Evolutionary conservation across 768 basidiomycete species (phyloP).

Genomic region (Lentinus brumalis): DNA sequence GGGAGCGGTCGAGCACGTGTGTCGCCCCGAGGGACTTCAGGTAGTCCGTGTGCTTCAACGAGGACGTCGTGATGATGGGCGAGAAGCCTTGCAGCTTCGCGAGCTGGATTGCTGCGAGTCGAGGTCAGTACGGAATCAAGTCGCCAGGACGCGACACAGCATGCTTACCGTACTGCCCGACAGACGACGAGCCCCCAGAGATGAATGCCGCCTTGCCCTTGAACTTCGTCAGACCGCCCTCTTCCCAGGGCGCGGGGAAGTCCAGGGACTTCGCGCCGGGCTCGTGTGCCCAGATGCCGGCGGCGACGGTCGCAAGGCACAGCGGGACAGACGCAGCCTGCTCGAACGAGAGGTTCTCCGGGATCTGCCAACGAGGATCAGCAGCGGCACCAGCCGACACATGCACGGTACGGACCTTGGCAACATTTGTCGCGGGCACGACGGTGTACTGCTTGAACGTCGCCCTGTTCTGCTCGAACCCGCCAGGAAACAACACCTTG

Average conservation of each 20-base stretch:
- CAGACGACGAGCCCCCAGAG: slow-evolving; percentile 31
- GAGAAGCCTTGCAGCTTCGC: slow-evolving; percentile 18
- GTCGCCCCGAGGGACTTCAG: slow-evolving; percentile 23
- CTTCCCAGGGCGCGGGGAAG: slow-evolving; percentile 27
- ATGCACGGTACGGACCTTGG: slow-evolving; percentile 20
- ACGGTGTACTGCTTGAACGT: slow-evolving; percentile 33
- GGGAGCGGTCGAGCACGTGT: slow-evolving; percentile 29
- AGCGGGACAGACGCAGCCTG: slow-evolving; percentile 46
- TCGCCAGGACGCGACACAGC: no score
- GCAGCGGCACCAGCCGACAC: no score
- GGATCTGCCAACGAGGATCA: slow-evolving; percentile 31
- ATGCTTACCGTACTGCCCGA: slow-evolving; percentile 28
- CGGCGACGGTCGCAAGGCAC: slow-evolving; percentile 38
- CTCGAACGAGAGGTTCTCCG: slow-evolving; percentile 38
- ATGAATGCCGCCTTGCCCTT: slow-evolving; percentile 29
- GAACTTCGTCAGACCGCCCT: slow-evolving; percentile 24
- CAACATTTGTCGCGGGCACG: slow-evolving; percentile 28
- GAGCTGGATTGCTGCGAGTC: slow-evolving; percentile 16
- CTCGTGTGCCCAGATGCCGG: slow-evolving; percentile 35
- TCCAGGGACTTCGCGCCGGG: slow-evolving; percentile 6
- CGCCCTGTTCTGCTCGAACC: slow-evolving; percentile 14
- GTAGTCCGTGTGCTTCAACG: slow-evolving; percentile 10
- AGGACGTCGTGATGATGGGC: slow-evolving; percentile 23
- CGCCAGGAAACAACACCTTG: slow-evolving; percentile 32
- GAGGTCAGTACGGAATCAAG: no score